Evolutionary conservation across 2,329 filamentous ascomycete genomes (phyloP).

Genomic region (Monilinia fructicola): DNA sequence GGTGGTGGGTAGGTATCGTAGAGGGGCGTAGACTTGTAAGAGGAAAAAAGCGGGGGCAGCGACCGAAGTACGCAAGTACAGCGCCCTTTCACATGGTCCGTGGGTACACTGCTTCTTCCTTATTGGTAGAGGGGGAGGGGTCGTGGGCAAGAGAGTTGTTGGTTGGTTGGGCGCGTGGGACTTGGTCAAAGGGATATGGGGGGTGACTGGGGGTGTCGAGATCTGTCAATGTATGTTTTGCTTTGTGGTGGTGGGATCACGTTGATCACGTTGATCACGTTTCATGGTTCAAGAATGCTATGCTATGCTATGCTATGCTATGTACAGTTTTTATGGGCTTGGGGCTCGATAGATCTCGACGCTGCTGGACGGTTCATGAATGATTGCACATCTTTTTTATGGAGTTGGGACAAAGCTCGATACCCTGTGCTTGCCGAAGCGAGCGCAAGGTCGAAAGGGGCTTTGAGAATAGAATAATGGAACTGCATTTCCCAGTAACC

Average conservation of each 20-base stretch:
- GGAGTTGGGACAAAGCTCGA: neutral
- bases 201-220: neutral
- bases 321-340: neutral
- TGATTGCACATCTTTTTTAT: neutral
- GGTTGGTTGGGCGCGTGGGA: neutral
- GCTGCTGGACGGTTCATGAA: neutral
- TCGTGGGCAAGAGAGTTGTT: neutral
- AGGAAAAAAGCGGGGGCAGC: neutral
- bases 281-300: neutral
- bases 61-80: neutral
- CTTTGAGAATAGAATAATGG: neutral
- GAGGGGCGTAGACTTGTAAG: constrained; percentile 2
- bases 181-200: neutral
- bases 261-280: neutral
- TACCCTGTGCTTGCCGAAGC: neutral
- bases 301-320: too few species aligned
- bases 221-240: neutral
- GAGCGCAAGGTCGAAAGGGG: neutral
- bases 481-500: neutral
- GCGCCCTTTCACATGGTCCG: neutral
- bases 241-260: neutral
- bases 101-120: constrained; percentile 1
- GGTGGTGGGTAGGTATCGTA: neutral
- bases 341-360: neutral
- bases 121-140: neutral